These are phyloP conservation scores for Cercospora beticola DNA, from an alignment of 2,329 filamentous ascomycete genomes.

Conservation along the genomic window DNA sequence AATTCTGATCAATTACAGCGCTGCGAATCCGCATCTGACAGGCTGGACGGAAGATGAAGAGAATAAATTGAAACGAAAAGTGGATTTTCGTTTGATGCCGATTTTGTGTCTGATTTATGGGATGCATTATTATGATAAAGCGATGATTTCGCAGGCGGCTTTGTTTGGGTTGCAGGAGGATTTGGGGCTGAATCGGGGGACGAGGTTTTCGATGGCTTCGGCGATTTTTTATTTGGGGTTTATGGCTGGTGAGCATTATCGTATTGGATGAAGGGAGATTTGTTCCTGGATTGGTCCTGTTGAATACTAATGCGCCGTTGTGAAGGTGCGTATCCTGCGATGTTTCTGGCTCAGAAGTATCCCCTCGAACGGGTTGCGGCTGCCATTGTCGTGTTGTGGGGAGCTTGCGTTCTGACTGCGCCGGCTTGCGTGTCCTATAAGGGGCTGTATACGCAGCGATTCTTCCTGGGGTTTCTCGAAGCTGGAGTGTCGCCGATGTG, in stretches of 20 bases:
- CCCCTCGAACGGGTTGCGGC: constrained; percentile 50
- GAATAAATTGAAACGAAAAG: constrained; percentile 43
- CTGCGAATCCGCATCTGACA: constrained; percentile 12
- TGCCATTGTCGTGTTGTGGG: constrained; percentile 41
- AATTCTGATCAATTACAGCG: constrained; percentile 14
- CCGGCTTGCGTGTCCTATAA: constrained; percentile 42
- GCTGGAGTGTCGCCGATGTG: constrained; percentile 40
- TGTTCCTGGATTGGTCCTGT: not conserved
- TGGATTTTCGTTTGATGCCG: constrained; percentile 49
- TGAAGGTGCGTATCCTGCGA: constrained; percentile 44
- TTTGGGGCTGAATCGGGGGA: constrained; percentile 43
- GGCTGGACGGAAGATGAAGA: constrained; percentile 48
- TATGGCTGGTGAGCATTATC: constrained; percentile 42
- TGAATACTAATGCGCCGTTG: not conserved
- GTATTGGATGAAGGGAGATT: no score
- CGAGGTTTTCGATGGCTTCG: constrained; percentile 48
- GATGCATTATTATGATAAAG: constrained; percentile 54
- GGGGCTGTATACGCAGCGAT: constrained; percentile 49
- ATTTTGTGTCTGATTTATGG: constrained; percentile 50
- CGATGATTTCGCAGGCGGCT: constrained; percentile 55
- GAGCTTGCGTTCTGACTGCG: constrained; percentile 41
- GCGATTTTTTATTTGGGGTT: constrained; percentile 54
- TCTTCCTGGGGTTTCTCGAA: constrained; percentile 59
- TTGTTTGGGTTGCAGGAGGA: constrained; percentile 47
- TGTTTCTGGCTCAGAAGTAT: constrained; percentile 47